Conservation (phyloP, 2,329 filamentous ascomycete species). For the Rhexocercosporidium sp. region DNA sequence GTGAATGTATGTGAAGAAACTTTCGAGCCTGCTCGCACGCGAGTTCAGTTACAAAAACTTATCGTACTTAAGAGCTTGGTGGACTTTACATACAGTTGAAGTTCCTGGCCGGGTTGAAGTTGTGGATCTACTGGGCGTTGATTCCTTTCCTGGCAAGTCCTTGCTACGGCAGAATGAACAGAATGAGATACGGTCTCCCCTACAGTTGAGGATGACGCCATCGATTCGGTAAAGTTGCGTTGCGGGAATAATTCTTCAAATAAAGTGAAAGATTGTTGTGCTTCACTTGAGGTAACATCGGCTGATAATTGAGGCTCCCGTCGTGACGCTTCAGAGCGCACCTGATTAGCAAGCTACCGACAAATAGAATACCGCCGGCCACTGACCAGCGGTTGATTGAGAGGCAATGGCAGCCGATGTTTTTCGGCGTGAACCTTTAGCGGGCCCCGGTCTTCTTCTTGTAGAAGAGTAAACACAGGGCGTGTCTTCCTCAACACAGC, state of each 20-base stretch:
- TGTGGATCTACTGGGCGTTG: background rate
- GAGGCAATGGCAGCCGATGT: slow-evolving; percentile 4
- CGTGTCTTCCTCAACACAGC: slow-evolving; percentile 40
- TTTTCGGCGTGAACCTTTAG: slow-evolving; percentile 38
- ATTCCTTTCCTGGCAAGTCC: background rate
- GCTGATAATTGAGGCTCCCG: background rate
- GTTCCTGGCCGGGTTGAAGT: slow-evolving; percentile 4
- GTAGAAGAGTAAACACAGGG: slow-evolving; percentile 41
- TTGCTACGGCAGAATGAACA: background rate
- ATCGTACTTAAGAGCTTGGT: background rate
- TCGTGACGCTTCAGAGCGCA: background rate
- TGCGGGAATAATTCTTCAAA: background rate
- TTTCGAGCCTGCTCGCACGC: slow-evolving; percentile 11
- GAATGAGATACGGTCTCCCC: background rate
- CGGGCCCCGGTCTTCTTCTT: slow-evolving; percentile 43
- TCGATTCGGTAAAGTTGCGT: background rate
- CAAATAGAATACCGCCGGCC: background rate
- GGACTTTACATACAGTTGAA: background rate
- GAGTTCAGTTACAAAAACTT: background rate
- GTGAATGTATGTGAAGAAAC: slow-evolving; percentile 41
- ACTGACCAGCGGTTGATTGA: background rate
- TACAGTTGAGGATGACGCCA: background rate
- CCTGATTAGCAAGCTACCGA: background rate
- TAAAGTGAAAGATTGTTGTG: background rate
- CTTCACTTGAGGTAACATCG: background rate